phyloP scores from a whole-genome alignment of 139 green algal species.

The Chlamydomonas schloesseri region DNA sequence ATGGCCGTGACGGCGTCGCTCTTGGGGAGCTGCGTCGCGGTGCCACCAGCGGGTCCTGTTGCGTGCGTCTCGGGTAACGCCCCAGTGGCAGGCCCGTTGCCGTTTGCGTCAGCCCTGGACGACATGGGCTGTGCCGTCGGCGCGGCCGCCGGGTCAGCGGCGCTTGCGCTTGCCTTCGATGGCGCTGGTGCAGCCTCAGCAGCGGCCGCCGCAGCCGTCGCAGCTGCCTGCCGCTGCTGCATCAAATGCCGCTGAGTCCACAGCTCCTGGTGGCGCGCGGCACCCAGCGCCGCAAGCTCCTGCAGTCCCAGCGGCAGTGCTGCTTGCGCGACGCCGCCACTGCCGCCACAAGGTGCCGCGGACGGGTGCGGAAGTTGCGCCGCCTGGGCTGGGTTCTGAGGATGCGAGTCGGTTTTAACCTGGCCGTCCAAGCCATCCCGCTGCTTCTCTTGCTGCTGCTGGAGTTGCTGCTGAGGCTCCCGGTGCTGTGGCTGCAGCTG shows the following conservation, averaged over 20 bases:
- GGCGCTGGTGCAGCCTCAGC: neutral
- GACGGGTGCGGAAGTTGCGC: neutral
- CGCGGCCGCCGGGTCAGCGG: too few species aligned
- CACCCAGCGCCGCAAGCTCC: constrained; percentile 30
- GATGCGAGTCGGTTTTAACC: neutral
- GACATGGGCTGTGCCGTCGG: too few species aligned
- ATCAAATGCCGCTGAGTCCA: constrained; percentile 13
- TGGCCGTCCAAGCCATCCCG: neutral
- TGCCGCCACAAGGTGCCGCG: neutral
- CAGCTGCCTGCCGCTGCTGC: constrained; percentile 9
- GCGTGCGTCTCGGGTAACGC: too few species aligned
- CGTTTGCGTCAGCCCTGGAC: neutral
- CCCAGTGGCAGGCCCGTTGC: neutral
- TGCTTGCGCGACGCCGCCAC: neutral
- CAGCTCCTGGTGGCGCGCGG: constrained; percentile 1
- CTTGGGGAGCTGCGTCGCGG: too few species aligned
- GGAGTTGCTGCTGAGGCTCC: neutral
- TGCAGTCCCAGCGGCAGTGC: constrained; percentile 6
- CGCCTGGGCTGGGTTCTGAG: neutral
- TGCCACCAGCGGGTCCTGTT: too few species aligned
- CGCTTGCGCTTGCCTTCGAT: neutral
- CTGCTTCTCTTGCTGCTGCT: neutral
- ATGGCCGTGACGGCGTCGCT: too few species aligned
- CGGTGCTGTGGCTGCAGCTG: neutral
- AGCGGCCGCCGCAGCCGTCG: neutral